A percentile compares a stretch with the other conserved stretches of the same genome.
Evolutionary conservation across 1,284 basidiomycete species (phyloP).

Genomic region (Naganishia cerealis): DNA sequence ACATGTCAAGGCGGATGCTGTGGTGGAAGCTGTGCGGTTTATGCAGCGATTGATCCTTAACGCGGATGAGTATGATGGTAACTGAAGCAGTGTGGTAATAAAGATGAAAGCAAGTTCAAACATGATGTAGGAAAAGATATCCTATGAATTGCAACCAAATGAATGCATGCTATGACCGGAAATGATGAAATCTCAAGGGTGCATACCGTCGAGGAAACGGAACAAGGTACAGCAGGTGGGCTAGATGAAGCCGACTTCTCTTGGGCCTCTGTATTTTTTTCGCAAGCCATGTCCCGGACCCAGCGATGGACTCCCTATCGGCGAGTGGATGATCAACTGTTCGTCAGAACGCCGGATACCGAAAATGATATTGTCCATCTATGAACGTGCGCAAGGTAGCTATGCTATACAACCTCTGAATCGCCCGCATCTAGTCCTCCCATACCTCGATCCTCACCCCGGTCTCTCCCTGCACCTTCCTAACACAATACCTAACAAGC

Average conservation of each 20-base stretch:
- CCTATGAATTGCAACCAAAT: neutral
- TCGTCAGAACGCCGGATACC: too few species aligned
- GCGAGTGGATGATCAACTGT: too few species aligned
- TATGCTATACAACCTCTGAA: neutral
- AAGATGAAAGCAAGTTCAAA: neutral
- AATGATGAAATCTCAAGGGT: too few species aligned
- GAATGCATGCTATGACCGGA: neutral
- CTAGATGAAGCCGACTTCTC: neutral
- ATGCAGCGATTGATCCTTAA: constrained; percentile 48
- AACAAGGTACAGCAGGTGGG: too few species aligned
- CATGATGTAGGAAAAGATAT: neutral
- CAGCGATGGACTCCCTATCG: too few species aligned
- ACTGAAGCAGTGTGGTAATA: neutral
- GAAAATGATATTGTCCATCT: neutral
- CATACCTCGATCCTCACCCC: constrained; percentile 64
- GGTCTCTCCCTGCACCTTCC: constrained; percentile 64
- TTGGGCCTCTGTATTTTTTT: neutral
- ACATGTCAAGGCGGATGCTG: constrained; percentile 40
- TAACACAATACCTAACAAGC: constrained; percentile 71
- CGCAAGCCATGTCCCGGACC: neutral
- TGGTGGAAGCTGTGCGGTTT: constrained; percentile 49
- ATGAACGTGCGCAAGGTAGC: neutral
- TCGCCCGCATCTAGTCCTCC: constrained; percentile 47
- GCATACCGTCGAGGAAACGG: too few species aligned
- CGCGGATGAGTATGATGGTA: constrained; percentile 41